These are phyloP conservation scores for Kodamaea fungicola DNA, from an alignment of 1,139 yeast species.

Conservation along the genomic window DNA sequence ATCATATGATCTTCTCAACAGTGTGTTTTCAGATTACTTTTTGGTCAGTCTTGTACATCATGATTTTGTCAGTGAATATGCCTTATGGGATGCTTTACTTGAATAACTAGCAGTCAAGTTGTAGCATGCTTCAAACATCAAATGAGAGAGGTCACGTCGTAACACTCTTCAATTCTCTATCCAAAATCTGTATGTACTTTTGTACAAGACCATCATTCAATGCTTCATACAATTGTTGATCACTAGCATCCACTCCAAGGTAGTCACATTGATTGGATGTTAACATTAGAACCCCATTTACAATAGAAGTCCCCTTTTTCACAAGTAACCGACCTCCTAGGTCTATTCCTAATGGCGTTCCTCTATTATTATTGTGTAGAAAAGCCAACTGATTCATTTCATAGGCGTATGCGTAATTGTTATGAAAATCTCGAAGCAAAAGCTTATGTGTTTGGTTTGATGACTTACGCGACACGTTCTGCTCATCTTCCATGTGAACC, in stretches of 20 bases:
- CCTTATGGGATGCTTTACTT: constrained; percentile 69
- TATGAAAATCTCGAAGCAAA: constrained; percentile 28
- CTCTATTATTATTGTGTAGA: constrained; percentile 16
- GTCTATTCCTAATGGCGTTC: constrained; percentile 33
- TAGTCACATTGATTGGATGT: constrained; percentile 30
- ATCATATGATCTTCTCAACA: constrained; percentile 58
- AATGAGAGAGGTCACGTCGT: too few species aligned
- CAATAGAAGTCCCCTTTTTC: constrained; percentile 28
- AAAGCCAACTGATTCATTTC: constrained; percentile 35
- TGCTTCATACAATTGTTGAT: constrained; percentile 20
- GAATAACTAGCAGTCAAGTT: constrained; percentile 19
- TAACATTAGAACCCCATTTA: constrained; percentile 35
- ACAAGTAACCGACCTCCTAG: constrained; percentile 38
- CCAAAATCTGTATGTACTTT: constrained; percentile 33
- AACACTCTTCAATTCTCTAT: constrained; percentile 17
- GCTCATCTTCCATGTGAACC: constrained; percentile 24
- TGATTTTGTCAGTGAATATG: constrained; percentile 71
- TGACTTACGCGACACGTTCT: neutral
- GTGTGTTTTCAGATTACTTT: constrained; percentile 59
- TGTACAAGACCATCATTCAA: constrained; percentile 32
- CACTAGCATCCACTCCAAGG: constrained; percentile 24
- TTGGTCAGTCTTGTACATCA: constrained; percentile 85
- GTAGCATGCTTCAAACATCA: constrained; percentile 2
- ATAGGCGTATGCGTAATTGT: constrained; percentile 37
- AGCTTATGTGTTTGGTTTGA: constrained; percentile 25